These are phyloP conservation scores for Magnusiomyces starmeri DNA, from an alignment of 1,139 yeast genomes.

Conservation along the genomic window DNA sequence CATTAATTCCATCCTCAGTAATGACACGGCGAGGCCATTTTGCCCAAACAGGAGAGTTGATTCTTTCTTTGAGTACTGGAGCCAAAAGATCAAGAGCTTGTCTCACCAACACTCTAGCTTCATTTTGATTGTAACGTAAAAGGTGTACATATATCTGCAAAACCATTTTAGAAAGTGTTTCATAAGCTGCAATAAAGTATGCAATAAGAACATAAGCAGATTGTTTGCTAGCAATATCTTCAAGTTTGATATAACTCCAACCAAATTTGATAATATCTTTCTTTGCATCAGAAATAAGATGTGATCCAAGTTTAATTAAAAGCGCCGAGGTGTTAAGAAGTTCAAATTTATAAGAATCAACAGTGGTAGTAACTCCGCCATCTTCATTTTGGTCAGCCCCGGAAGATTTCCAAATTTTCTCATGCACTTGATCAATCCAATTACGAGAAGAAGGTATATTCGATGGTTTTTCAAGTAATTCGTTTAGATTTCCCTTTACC, in stretches of 20 bases:
- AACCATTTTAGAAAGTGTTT: constrained; percentile 81
- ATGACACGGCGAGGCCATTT: constrained; percentile 92
- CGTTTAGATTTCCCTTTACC: constrained; percentile 43
- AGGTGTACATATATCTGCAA: constrained; percentile 90
- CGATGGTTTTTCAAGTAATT: constrained; percentile 38
- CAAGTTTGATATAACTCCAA: constrained; percentile 88
- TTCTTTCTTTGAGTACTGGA: constrained; percentile 74
- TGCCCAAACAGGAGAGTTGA: constrained; percentile 72
- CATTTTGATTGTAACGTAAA: constrained; percentile 76
- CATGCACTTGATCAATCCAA: constrained; percentile 61
- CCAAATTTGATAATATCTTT: constrained; percentile 89
- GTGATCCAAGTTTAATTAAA: constrained; percentile 63
- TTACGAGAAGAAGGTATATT: constrained; percentile 28
- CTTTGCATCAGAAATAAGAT: constrained; percentile 52
- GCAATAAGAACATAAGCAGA: constrained; percentile 89
- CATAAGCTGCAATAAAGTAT: constrained; percentile 79
- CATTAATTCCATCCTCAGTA: constrained; percentile 81
- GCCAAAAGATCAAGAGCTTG: constrained; percentile 87
- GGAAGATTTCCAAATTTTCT: constrained; percentile 65
- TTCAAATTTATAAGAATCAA: constrained; percentile 71
- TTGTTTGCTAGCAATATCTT: constrained; percentile 84
- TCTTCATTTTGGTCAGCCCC: constrained; percentile 43
- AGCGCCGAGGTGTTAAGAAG: constrained; percentile 75
- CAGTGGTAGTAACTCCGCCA: constrained; percentile 52
- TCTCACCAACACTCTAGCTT: constrained; percentile 73